Base-by-base conservation (phyloP, 2,329 filamentous ascomycete species). In the Tolypocladium tropicale region DNA sequence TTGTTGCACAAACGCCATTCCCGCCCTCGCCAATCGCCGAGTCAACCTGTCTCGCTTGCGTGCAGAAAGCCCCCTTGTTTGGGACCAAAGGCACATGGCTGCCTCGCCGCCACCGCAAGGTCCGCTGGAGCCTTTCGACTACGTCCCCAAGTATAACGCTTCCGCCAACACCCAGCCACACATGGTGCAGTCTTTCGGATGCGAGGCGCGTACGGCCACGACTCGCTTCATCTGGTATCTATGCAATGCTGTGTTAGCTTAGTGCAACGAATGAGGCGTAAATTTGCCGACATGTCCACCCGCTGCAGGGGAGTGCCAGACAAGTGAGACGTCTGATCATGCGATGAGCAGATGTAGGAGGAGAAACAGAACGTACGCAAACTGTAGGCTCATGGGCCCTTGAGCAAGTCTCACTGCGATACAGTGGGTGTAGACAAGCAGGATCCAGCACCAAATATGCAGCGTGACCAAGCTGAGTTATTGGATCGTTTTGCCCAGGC, bases 11-110 rank as follows among this genome's bases (percentile, higher is more conserved):
- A 23, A 53, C 52, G 49, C 56, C 53, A 51, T 51, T 46, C 33
- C 56, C 56, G 50, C 49, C 23, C 56, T 57, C 56, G 56, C 56
- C 51, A 57, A 57, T 57, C 53, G 56, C 56, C 56, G 56, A 53
- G 53, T 53, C 56, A 43, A 55, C 21, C 28, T 52, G 52, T 21
- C 46, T 57, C 56, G 53, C 53, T 43, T 52, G 53, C 53, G n/a
- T 52, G 53, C 53, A 57, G 53, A 30, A 48, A 36, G 37, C 36
- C 30, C 21, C 28, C 28, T 14, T n/a, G 18, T 12, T 28, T n/a
- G 9, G 25, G 28, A 49, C 46, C 18, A n/a, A 32, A 16, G 9
- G 46, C 46, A 48, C 16, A 48, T 48, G 23, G 43, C 37, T 28
- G 41, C 53, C 18, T 6, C 36, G 37, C 52, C 52, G 16, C 43